Base-by-base conservation (phyloP, 2,329 filamentous ascomycete genomes). In the Cordyceps pruinosa region DNA sequence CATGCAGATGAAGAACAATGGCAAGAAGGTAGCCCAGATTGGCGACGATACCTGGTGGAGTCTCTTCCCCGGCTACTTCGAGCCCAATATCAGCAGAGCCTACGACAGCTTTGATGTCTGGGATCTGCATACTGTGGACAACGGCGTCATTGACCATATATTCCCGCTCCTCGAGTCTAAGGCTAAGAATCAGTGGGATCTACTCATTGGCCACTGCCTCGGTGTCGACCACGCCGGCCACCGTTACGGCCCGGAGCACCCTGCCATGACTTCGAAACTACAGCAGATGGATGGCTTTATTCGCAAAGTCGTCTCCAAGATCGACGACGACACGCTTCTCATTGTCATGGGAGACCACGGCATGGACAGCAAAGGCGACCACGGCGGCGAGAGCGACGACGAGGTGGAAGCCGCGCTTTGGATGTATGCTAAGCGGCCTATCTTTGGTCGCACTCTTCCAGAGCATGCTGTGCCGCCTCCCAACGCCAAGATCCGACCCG, bases 271-370 rank as follows among this genome's bases (percentile, higher is more conserved):
- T 25, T 83, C 87, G 10, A 99, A 99, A 73, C 75, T 97, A 63
- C 82, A 84, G 61, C 90, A 99, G 73, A 99, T 99, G 93, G 85
- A 99, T 66, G 74, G 70, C 1, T 86, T 96, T 30, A 78, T 97
- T 58, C 82, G 85, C 44, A 79, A 87, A 26, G 77, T 97, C 55
- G 85, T 89, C 3, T 77, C 81, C 1, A 76, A 76, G 4, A 76
- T 99, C 19, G 93, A 96, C 64, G 88, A 97, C 54, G 77, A 90
- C 56, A 99, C 94, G 0, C 76, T 99, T 23, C 76, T 99, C 35
- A 85, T 99, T 21, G 89, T 99, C 15, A 96, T 99, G 90, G 94
- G 94, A n/a, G 94, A 99, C 69, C 94, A 99, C 68, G 94, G 94
- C 12, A 99, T 99, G 94, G 94, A 99, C 70, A 78, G 83, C 60